These are phyloP conservation scores for Chimonanthus salicifolius DNA, from an alignment of 164 flowering plant species.

Conservation along the genomic window DNA sequence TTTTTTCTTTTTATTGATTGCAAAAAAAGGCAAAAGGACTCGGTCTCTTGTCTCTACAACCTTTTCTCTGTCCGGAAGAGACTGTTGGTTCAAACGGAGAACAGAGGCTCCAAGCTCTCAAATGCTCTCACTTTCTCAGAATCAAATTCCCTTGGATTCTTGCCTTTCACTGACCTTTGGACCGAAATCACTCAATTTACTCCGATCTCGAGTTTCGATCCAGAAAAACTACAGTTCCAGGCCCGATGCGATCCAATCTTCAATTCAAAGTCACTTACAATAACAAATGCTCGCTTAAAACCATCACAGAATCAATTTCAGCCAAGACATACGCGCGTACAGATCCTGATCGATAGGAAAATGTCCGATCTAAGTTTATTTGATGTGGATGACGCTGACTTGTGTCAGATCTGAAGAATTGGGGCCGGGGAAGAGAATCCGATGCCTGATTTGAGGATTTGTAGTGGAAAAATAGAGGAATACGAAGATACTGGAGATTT, in stretches of 20 bases:
- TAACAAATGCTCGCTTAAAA: background rate
- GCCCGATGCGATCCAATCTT: background rate
- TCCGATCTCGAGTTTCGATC: constrained; percentile 1
- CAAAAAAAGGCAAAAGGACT: background rate
- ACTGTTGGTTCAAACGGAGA: constrained; percentile 31
- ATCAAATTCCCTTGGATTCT: constrained; percentile 16
- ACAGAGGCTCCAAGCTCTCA: background rate
- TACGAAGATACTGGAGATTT: background rate
- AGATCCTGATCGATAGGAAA: too few species aligned
- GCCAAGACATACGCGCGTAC: background rate
- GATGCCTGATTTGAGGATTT: background rate
- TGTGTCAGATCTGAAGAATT: too few species aligned
- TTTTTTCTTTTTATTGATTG: constrained; percentile 17
- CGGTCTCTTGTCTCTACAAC: background rate
- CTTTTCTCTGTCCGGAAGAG: background rate
- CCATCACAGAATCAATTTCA: background rate
- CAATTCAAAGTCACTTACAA: background rate
- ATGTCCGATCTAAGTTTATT: too few species aligned
- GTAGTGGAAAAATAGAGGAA: background rate
- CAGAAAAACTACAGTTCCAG: background rate
- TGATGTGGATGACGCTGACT: too few species aligned
- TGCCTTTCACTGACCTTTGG: constrained; percentile 15
- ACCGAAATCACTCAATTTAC: background rate
- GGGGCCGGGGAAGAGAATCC: background rate
- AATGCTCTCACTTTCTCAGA: constrained; percentile 5